Evolutionary conservation across 2,329 filamentous ascomycete species (phyloP).

Genomic region (Arthrobotrys sinensis): DNA sequence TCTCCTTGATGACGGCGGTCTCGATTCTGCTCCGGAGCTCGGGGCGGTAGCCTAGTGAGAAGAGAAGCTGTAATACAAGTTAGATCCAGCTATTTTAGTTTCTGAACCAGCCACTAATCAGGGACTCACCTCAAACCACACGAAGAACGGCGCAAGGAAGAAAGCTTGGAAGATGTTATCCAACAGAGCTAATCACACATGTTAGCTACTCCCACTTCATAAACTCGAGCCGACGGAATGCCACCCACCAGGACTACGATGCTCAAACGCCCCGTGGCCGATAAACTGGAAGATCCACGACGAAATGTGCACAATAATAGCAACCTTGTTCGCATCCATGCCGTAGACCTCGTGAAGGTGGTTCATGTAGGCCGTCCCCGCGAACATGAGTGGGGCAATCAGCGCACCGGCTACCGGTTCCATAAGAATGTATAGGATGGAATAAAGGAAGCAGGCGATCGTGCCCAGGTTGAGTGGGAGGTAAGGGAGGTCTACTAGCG

Average conservation of each 20-base stretch:
- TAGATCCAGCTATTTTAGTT: neutral
- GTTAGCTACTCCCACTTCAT: neutral
- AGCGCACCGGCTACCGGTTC: slow-evolving; percentile 91
- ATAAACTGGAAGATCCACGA: slow-evolving; percentile 92
- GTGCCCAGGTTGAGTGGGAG: slow-evolving; percentile 78
- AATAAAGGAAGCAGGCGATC: slow-evolving; percentile 78
- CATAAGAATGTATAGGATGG: slow-evolving; percentile 87
- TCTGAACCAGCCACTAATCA: neutral
- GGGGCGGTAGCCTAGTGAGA: slow-evolving; percentile 88
- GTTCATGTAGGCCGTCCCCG: slow-evolving; percentile 81
- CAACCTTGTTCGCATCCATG: slow-evolving; percentile 75
- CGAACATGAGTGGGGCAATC: slow-evolving; percentile 82
- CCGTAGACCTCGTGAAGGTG: slow-evolving; percentile 78
- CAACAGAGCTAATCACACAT: slow-evolving; percentile 73
- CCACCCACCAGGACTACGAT: slow-evolving; percentile 78
- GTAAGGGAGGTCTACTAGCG: slow-evolving; percentile 77
- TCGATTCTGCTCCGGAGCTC: slow-evolving; percentile 87
- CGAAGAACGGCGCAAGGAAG: slow-evolving; percentile 94
- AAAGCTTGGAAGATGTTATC: slow-evolving; percentile 94
- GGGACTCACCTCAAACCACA: slow-evolving; percentile 82
- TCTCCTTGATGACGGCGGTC: slow-evolving; percentile 80
- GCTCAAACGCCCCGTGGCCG: slow-evolving; percentile 90
- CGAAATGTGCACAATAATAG: slow-evolving; percentile 78
- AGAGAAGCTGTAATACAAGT: slow-evolving; percentile 73
- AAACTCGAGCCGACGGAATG: neutral